These are phyloP conservation scores for Lentinula boryana DNA, from an alignment of 768 basidiomycete species.

Conservation along the genomic window DNA sequence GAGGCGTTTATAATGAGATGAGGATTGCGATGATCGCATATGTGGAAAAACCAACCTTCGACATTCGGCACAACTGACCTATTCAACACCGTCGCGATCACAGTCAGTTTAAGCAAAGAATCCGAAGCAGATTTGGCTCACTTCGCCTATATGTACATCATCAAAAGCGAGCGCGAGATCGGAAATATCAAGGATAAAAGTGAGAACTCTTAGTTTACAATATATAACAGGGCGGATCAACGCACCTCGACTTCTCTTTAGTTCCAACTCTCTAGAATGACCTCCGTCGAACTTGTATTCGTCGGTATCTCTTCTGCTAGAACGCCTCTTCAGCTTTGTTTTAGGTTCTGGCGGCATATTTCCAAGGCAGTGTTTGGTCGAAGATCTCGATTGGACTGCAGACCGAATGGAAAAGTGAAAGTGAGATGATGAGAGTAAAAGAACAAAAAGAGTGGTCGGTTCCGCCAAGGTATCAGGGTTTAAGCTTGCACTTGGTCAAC, in stretches of 20 bases:
- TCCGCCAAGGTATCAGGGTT: conserved; percentile 1
- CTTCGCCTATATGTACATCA: neutral
- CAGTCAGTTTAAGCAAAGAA: neutral
- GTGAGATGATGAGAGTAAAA: conserved; percentile 4
- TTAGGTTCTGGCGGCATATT: conserved; percentile 5
- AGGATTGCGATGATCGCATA: conserved; percentile 4
- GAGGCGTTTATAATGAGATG: neutral
- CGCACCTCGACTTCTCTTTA: conserved; percentile 6
- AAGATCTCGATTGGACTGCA: neutral
- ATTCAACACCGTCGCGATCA: conserved; percentile 1
- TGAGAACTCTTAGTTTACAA: neutral
- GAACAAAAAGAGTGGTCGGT: conserved; percentile 3
- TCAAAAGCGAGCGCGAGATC: neutral
- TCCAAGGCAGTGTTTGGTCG: neutral
- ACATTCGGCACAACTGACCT: conserved; percentile 8
- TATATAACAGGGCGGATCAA: neutral
- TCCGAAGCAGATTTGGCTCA: neutral
- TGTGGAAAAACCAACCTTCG: neutral
- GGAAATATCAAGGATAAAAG: neutral
- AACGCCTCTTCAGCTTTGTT: conserved; percentile 3
- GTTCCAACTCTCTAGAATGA: conserved; percentile 6
- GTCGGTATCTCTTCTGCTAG: conserved; percentile 3
- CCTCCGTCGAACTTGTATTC: conserved; percentile 6
- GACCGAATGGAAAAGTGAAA: neutral
- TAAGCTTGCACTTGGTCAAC: neutral